A percentile compares a stretch with the other conserved stretches of the same genome.
These are phyloP conservation scores for Ascochyta clinopodiicola DNA, from an alignment of 2,329 filamentous ascomycete genomes.

Conservation along the genomic window DNA sequence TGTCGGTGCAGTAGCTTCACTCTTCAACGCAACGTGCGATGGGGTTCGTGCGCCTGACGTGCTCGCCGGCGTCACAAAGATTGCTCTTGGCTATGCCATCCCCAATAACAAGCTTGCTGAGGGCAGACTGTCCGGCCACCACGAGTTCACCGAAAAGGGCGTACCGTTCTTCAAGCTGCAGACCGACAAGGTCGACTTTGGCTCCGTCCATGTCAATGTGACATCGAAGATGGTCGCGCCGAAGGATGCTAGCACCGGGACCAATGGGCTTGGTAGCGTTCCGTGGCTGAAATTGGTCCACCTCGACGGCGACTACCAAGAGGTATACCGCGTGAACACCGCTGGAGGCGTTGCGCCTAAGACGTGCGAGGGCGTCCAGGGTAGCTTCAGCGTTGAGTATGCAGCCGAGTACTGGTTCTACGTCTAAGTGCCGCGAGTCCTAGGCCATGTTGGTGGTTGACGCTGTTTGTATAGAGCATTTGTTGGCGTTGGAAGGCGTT, in stretches of 20 bases:
- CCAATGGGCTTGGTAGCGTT: conserved; percentile 67
- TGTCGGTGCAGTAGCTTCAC: conserved; percentile 77
- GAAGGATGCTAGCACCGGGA: conserved; percentile 63
- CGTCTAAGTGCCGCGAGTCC: conserved; percentile 21
- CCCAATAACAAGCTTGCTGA: conserved; percentile 55
- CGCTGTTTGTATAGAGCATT: conserved; percentile 41
- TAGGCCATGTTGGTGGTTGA: neutral
- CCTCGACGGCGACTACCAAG: conserved; percentile 60
- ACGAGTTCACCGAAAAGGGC: conserved; percentile 76
- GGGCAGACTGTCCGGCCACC: conserved; percentile 73
- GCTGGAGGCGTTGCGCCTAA: conserved; percentile 79
- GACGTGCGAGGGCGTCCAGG: conserved; percentile 71
- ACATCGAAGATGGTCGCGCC: conserved; percentile 69
- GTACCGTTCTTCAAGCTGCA: conserved; percentile 84
- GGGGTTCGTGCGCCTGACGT: conserved; percentile 73
- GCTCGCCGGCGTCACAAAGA: conserved; percentile 67
- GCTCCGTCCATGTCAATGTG: conserved; percentile 72
- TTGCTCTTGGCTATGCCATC: conserved; percentile 72
- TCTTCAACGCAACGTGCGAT: conserved; percentile 88
- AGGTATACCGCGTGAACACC: conserved; percentile 85
- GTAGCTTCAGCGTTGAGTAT: conserved; percentile 77
- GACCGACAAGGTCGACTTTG: conserved; percentile 56
- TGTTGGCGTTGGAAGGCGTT: conserved; percentile 36
- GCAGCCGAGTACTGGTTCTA: conserved; percentile 78
- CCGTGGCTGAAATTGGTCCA: conserved; percentile 77